A percentile compares a stretch with the other conserved stretches of the same genome.
Evolutionary conservation across 169 alveolate genomes (phyloP).

Genomic region (Cryptosporidium sp.): DNA sequence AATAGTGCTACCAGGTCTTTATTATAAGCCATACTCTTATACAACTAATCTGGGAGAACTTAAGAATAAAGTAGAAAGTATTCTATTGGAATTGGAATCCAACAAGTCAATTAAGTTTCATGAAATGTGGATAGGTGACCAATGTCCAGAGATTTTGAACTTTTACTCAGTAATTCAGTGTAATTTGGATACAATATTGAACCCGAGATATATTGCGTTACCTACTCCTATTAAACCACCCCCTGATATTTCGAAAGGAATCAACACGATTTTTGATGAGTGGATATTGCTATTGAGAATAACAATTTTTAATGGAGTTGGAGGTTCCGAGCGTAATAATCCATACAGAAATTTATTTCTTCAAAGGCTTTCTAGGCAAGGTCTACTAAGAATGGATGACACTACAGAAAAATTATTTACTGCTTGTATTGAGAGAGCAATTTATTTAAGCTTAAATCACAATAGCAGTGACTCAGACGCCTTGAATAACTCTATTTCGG

Average conservation of each 20-base stretch:
- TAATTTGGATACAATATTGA: slow-evolving; percentile 5
- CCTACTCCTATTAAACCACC: slow-evolving; percentile 37
- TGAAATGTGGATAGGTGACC: slow-evolving; percentile 61
- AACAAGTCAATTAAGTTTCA: neutral
- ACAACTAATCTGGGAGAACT: slow-evolving; percentile 51
- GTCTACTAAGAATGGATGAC: slow-evolving; percentile 88
- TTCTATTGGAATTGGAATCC: slow-evolving; percentile 15
- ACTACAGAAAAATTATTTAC: slow-evolving; percentile 88
- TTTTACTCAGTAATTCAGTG: slow-evolving; percentile 26
- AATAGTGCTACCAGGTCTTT: slow-evolving; percentile 46
- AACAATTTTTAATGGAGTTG: slow-evolving; percentile 64
- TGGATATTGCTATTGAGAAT: slow-evolving; percentile 66
- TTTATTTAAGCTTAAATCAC: slow-evolving; percentile 54
- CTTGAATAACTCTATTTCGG: neutral
- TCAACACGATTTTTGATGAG: slow-evolving; percentile 61
- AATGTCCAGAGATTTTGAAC: slow-evolving; percentile 42
- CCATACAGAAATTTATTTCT: slow-evolving; percentile 80
- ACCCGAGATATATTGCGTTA: slow-evolving; percentile 17
- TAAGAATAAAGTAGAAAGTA: slow-evolving; percentile 15
- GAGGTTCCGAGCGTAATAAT: slow-evolving; percentile 54
- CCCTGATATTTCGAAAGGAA: slow-evolving; percentile 15
- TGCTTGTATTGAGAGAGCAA: slow-evolving; percentile 86
- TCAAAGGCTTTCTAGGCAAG: slow-evolving; percentile 87
- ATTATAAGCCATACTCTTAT: slow-evolving; percentile 46
- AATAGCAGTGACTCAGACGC: neutral